Percentiles rank a stretch among this genome's conserved stretches.
phyloP scores from a whole-genome alignment of 1,284 basidiomycete genomes.

The Sutorius eximius region DNA sequence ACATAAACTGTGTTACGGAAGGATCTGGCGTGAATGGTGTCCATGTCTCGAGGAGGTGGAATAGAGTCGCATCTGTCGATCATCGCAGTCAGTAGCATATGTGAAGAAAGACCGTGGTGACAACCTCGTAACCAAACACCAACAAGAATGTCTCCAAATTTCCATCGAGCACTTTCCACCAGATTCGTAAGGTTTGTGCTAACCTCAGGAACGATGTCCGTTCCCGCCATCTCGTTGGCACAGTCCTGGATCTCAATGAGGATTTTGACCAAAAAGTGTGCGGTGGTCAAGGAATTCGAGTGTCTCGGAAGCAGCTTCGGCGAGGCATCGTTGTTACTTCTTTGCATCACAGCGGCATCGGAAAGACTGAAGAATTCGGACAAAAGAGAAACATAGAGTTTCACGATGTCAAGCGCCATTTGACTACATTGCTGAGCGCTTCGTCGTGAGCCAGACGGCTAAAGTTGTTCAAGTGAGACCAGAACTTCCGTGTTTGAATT shows the following conservation, averaged over 20 bases:
- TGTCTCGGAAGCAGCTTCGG: constrained; percentile 72
- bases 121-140: constrained; percentile 82
- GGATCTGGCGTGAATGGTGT: constrained; percentile 56
- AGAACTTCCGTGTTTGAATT: neutral
- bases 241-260: constrained; percentile 86
- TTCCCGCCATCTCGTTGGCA: constrained; percentile 74
- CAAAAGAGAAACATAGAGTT: constrained; percentile 82
- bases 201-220: constrained; percentile 82
- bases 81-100: constrained; percentile 8
- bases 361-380: constrained; percentile 92
- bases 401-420: constrained; percentile 91
- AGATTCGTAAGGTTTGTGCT: constrained; percentile 68
- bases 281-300: constrained; percentile 82
- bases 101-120: constrained; percentile 13
- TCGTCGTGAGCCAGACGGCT: constrained; percentile 50
- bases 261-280: constrained; percentile 78
- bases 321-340: constrained; percentile 23
- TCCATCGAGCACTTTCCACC: constrained; percentile 84
- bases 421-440: constrained; percentile 83
- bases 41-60: constrained; percentile 91
- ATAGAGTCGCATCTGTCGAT: constrained; percentile 77
- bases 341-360: constrained; percentile 62
- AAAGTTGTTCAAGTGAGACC: constrained; percentile 1
- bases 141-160: constrained; percentile 82
- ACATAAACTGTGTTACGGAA: constrained; percentile 66